Evolutionary conservation across 305 asterid species (phyloP), one percentile per base, ranked within the genome.

Genomic region (Fraxinus albicans): DNA sequence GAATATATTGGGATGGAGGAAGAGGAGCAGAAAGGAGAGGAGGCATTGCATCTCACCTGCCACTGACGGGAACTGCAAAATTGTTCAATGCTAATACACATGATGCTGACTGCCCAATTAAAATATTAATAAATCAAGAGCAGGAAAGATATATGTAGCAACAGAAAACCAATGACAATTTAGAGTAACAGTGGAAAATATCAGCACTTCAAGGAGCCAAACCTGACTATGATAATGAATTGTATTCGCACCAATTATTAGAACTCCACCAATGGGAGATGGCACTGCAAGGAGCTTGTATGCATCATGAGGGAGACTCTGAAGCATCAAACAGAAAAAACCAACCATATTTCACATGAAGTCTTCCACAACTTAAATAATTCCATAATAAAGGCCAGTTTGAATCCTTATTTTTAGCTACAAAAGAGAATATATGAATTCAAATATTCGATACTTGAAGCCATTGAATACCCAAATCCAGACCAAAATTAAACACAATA

Each of bases 231-330:
- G 98, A 89, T 96, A 96, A 89, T 96, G 99, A 85, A 96, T 90
- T 17, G 95, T 91, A 90, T 96, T 96, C 77, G 98, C 97, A 90
- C 97, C 91, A 89, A 96, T 88, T 83, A 92, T 95, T 77, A 96
- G 95, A 77, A 96, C 99, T 81, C 99, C 99, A 67, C 98, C 99
- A 86, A 96, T 92, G 84, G 98, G 99, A 65, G 99, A 91, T 82
- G 99, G 99, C 85, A 96, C 98, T 42, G 98, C 99, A 89, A 94
- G 98, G 88, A 96, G 97, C 94, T 96, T 96, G 95, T 93, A 92
- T 77, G 97, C 96, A 89, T 96, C 98, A 87, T 96, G 98, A 77
- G 98, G 99, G 84, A 94, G 96, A 88, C 86, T 91, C 99, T 96
- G 94, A 79, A 85, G 86, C 60, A 86, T 85, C 33, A 76, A 81